Evolutionary conservation across 345 rosid species (phyloP).

Genomic region (Eucalyptus tenuipes): DNA sequence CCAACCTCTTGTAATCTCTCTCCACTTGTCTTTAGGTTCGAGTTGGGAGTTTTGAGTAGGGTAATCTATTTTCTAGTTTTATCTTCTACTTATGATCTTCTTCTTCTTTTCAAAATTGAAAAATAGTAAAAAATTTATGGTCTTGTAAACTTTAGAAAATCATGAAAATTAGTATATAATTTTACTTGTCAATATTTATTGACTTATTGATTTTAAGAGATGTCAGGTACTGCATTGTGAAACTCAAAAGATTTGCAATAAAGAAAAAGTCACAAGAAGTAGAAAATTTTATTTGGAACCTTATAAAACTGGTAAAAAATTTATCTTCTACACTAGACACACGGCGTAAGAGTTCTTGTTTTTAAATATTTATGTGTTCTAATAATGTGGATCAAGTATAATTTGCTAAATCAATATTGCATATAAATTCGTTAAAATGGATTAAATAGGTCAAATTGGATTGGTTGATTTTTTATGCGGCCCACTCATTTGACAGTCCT

Average conservation of each 20-base stretch:
- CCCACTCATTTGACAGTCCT: background rate
- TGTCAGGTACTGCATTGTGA: background rate
- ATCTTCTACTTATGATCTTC: background rate
- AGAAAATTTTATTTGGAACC: background rate
- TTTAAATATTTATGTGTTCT: background rate
- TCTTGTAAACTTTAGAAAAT: background rate
- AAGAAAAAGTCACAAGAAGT: background rate
- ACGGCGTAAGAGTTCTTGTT: background rate
- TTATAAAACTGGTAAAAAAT: too few relatives aligned
- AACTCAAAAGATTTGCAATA: background rate
- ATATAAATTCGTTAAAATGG: background rate
- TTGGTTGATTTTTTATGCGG: too few relatives aligned
- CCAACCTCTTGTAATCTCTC: background rate
- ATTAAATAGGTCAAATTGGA: too few relatives aligned
- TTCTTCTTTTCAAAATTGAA: background rate
- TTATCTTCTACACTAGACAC: background rate
- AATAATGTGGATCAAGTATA: background rate
- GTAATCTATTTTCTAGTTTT: background rate
- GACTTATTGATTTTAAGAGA: background rate
- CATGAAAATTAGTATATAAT: too few relatives aligned
- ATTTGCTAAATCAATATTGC: background rate
- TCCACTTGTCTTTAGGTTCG: background rate
- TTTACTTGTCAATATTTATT: too few relatives aligned
- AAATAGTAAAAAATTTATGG: background rate
- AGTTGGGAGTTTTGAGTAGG: background rate